phyloP scores from a whole-genome alignment of 768 basidiomycete genomes.

The Lentinula lateritia region DNA sequence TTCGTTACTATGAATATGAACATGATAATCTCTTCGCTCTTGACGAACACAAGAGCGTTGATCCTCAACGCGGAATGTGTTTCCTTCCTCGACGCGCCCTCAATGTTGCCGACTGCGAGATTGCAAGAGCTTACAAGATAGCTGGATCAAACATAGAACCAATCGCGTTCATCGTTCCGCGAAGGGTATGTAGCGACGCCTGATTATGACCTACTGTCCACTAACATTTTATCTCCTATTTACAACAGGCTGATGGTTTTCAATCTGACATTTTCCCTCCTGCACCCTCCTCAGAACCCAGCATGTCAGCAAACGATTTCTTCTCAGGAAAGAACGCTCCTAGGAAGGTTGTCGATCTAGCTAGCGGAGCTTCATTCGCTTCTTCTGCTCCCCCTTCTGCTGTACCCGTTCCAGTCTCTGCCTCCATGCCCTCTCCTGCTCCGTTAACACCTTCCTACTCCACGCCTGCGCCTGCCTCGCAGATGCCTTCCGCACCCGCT shows the following conservation, averaged over 20 bases:
- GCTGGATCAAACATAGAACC: slow-evolving; percentile 73
- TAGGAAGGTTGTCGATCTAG: slow-evolving; percentile 77
- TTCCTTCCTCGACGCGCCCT: slow-evolving; percentile 92
- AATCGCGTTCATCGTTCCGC: slow-evolving; percentile 91
- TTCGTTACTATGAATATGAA: slow-evolving; percentile 97
- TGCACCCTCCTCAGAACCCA: slow-evolving; percentile 75
- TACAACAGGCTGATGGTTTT: slow-evolving; percentile 79
- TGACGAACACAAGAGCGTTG: slow-evolving; percentile 81
- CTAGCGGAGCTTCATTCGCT: slow-evolving; percentile 43
- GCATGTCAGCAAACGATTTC: slow-evolving; percentile 79
- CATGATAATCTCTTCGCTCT: slow-evolving; percentile 72
- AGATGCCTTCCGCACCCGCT: slow-evolving; percentile 6
- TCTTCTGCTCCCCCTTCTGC: slow-evolving; percentile 19
- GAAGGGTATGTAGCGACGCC: slow-evolving; percentile 52
- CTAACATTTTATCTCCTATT: neutral
- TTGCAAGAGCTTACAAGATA: slow-evolving; percentile 91
- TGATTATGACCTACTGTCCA: neutral
- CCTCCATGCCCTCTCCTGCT: slow-evolving; percentile 30
- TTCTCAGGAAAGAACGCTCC: slow-evolving; percentile 74
- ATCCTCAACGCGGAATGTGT: slow-evolving; percentile 95
- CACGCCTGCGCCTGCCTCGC: neutral
- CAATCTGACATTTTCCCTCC: slow-evolving; percentile 97
- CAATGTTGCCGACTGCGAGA: slow-evolving; percentile 88
- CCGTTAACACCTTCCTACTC: neutral
- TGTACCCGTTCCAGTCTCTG: slow-evolving; percentile 23